Base-by-base conservation (phyloP, 768 basidiomycete genomes). In the Boletus speciosus region DNA sequence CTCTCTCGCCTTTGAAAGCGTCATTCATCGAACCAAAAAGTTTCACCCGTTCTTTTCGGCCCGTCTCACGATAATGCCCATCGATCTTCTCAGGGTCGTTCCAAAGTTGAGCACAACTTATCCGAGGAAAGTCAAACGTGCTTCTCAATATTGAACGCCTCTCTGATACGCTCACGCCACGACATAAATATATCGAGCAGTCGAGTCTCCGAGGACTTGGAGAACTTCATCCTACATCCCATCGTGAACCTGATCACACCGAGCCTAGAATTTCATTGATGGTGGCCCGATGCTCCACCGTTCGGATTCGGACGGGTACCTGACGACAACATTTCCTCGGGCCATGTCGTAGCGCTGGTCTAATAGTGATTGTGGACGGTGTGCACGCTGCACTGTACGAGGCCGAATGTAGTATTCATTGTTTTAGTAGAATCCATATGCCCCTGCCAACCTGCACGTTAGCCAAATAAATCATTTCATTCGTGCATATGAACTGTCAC, bases 131-230 rank as follows among this genome's bases (percentile, higher is more conserved):
- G 25, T 27, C 25, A 27, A 46, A 59, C 42, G 25, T 47, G 49
- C n/a, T 5, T 16, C 21, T 31, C 45, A 40, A 25, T 37, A n/a
- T 21, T 29, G 32, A 48, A 32, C 23, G 4, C 35, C 50, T 23
- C 21, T 36, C 51, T 40, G 46, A 45, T 47, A 42, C 36, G 23
- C 45, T 41, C 19, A 37, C 19, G 31, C 8, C 11, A 8, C 27
- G 16, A 39, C 37, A 16, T 19, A 31, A 49, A 55, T 34, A 55
- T 23, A 19, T 34, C 45, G 11, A 23, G 11, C 42, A 11, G 35
- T 23, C 23, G 9, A 32, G 47, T 50, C 50, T 52, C 61, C 58
- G 61, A 63, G 61, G 61, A 58, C 38, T 34, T 37, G 1, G 2
- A 11, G 12, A 25, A 6, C 25, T 44, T 32, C 15, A 42, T 53